These are phyloP conservation scores for Linderniella brevidens DNA, from an alignment of 257 asterid genomes.

Conservation along the genomic window DNA sequence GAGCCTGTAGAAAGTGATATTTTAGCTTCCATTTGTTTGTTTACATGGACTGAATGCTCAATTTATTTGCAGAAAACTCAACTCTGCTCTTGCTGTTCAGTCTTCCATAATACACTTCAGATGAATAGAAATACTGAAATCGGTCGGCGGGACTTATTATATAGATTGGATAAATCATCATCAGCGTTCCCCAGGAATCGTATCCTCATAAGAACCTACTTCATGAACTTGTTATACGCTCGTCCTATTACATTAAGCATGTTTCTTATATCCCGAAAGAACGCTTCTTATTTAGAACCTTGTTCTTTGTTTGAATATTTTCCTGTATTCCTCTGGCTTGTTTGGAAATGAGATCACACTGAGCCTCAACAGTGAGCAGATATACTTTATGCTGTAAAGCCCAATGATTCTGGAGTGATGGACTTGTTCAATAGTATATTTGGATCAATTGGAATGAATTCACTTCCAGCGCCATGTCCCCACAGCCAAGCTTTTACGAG, in stretches of 20 bases:
- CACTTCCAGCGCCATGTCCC: conserved; percentile 19
- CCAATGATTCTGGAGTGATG: conserved; percentile 49
- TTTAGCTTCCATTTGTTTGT: conserved; percentile 4
- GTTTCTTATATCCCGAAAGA: not conserved
- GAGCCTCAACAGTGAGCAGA: conserved; percentile 45
- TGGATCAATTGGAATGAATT: conserved; percentile 22
- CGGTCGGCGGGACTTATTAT: conserved; percentile 38
- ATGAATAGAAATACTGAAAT: conserved; percentile 38
- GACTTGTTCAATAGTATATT: conserved; percentile 48
- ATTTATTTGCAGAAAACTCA: conserved; percentile 29
- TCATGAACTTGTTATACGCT: not conserved
- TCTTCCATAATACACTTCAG: conserved; percentile 24
- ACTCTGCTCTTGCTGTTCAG: conserved; percentile 43
- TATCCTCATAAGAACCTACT: conserved; percentile 32
- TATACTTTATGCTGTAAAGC: conserved; percentile 45
- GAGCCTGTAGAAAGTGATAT: not conserved
- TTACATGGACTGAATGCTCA: conserved; percentile 2
- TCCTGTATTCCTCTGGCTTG: conserved; percentile 8
- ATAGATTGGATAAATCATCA: conserved; percentile 35
- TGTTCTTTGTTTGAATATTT: conserved; percentile 7
- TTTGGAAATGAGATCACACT: conserved; percentile 7
- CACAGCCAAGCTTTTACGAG: conserved; percentile 16
- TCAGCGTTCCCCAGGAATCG: conserved; percentile 55
- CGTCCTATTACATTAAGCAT: not conserved
- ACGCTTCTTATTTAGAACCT: conserved; percentile 4